Percentiles rank a stretch among this genome's conserved stretches.
Evolutionary conservation across 2,329 filamentous ascomycete genomes (phyloP).

Genomic region (Penicillium thymicola): DNA sequence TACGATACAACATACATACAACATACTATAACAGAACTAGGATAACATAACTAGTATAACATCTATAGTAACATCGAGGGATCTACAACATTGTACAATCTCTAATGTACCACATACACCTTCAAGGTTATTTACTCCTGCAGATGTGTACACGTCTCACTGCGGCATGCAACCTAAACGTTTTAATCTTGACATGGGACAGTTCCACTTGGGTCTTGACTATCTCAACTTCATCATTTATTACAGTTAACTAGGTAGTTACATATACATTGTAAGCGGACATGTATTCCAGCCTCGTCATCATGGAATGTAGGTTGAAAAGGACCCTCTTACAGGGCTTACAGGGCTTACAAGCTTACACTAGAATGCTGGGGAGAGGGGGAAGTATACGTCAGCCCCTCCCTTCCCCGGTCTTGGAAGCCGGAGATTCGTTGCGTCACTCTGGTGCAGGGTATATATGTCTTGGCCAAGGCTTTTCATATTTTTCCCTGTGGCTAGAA

Average conservation of each 20-base stretch:
- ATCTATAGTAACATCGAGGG: not conserved
- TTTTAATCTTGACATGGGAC: conserved; percentile 1
- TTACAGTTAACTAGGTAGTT: not conserved
- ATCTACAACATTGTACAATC: not conserved
- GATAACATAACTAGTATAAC: not conserved
- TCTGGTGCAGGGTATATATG: not conserved
- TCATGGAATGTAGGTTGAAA: not conserved
- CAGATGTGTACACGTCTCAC: not conserved
- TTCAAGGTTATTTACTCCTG: not conserved
- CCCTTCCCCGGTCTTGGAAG: not conserved
- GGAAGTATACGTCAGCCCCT: conserved; percentile 3
- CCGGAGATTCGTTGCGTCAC: conserved; percentile 3
- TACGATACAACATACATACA: no score
- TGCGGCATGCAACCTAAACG: not conserved
- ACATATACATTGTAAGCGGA: not conserved
- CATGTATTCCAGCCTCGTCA: not conserved
- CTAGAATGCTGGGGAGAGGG: not conserved
- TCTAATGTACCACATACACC: not conserved
- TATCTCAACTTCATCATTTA: not conserved
- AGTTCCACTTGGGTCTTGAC: not conserved
- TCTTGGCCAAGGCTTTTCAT: not conserved
- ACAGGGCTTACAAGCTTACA: not conserved
- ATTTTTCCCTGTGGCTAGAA: not conserved
- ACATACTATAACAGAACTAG: no score
- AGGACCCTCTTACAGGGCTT: not conserved